A percentile compares a stretch with the other conserved stretches of the same genome.
phyloP scores from a whole-genome alignment of 371 early-diverging fungal genomes.

The Mucor indicus region DNA sequence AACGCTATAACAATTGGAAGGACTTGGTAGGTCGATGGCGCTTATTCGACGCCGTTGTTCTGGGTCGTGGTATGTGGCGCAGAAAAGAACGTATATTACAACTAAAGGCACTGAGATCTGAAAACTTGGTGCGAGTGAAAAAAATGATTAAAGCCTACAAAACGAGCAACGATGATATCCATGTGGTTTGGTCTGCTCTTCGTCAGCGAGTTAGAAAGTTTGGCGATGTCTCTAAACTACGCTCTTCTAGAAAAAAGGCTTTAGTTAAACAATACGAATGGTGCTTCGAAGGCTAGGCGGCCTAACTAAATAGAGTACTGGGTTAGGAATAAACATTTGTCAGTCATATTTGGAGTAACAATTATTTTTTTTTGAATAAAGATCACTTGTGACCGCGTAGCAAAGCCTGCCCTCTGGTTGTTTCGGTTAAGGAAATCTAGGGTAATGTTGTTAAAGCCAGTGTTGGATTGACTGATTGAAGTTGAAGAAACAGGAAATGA shows the following conservation, averaged over 20 bases:
- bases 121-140: slow-evolving; percentile 25
- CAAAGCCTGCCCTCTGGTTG: too few species aligned
- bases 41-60: slow-evolving; percentile 48
- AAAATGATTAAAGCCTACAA: slow-evolving; percentile 33
- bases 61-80: slow-evolving; percentile 48
- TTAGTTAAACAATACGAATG: slow-evolving; percentile 45
- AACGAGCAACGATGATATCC: slow-evolving; percentile 29
- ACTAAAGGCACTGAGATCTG: slow-evolving; percentile 34
- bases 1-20: slow-evolving; percentile 46
- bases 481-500: too few species aligned
- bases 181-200: slow-evolving; percentile 34
- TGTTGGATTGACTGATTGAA: too few species aligned
- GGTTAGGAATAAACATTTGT: too few species aligned
- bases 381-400: too few species aligned
- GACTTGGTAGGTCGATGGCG: slow-evolving; percentile 49
- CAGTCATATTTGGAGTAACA: too few species aligned
- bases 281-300: too few species aligned
- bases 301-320: too few species aligned
- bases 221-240: slow-evolving; percentile 21
- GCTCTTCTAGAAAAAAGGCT: slow-evolving; percentile 28
- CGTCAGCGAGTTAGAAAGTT: slow-evolving; percentile 33
- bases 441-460: too few species aligned
- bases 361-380: too few species aligned
- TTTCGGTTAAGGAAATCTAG: too few species aligned
- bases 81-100: slow-evolving; percentile 40